Base-by-base conservation (phyloP, 164 flowering plant species). In the Stephania cephalantha region DNA sequence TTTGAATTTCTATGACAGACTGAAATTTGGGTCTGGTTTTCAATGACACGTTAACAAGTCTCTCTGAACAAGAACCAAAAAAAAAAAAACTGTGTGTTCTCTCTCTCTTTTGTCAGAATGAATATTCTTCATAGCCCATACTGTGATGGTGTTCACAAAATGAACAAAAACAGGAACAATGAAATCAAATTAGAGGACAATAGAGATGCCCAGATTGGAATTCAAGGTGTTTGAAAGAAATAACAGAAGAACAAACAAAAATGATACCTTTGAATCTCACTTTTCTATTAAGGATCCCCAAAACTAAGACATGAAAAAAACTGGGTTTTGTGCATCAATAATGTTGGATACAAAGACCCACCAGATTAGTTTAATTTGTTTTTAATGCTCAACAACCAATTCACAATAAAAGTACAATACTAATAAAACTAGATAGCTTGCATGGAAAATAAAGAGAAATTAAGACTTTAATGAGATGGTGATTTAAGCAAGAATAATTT, bases 241-340 rank as follows among this genome's bases (percentile, higher is more conserved):
- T 69, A 75, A 20, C 77, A 72, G 18, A 71, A 82, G 66, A 46
- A 78, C 74, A 74, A 75, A 81, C 70, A 71, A 2, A 75, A 25
- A 53, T 7, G 31, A 30, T 20, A 71, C 10, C 71, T 22, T 80
- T 71, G 81, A 73, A 83, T 73, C 72, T 69, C 30, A 17, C 42
- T 72, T 81, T 75, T 55, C 78, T 46, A 63, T 75, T 9, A 52
- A 78, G 85, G 85, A 78, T 81, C 77, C 80, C 73, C 71, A 67
- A 58, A n/a, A 17, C 7, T n/a, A 74, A 61, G 35, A 61, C 50
- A 63, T 61, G 22, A 73, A 46, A 75, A 72, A 73, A 73, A n/a
- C 31, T 29, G 63, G 67, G 55, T 15, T 50, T 10, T 50, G 55
- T 18, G 18, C 13, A 53, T 53, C 76, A 72, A 70, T 73, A 67